Conservation (phyloP, 2,329 filamentous ascomycete genomes). For the Curvularia sp. region DNA sequence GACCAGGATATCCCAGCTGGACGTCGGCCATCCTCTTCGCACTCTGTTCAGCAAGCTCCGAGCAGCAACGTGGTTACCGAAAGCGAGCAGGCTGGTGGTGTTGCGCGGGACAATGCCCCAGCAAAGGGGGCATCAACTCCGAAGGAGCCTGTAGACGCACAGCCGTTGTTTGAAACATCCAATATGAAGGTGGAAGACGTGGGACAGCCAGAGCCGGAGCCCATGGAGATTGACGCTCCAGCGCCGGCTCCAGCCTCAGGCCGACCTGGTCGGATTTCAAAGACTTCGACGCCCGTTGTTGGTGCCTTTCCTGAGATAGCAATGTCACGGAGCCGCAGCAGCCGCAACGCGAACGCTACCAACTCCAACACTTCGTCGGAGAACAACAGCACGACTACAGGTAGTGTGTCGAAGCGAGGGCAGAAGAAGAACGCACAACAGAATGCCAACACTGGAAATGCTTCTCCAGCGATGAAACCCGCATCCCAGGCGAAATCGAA, state of each 20-base stretch:
- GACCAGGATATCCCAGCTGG: constrained; percentile 55
- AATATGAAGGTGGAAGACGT: constrained; percentile 59
- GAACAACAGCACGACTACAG: constrained; percentile 49
- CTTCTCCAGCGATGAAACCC: constrained; percentile 41
- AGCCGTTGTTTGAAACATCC: constrained; percentile 57
- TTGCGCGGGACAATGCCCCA: constrained; percentile 34
- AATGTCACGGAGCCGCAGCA: constrained; percentile 54
- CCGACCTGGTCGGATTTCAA: constrained; percentile 54
- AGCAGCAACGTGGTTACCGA: constrained; percentile 44
- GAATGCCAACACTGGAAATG: constrained; percentile 26
- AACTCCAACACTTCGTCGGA: constrained; percentile 49
- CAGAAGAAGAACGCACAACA: constrained; percentile 45
- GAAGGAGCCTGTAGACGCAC: constrained; percentile 39
- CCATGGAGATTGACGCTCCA: constrained; percentile 46
- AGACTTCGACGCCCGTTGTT: constrained; percentile 58
- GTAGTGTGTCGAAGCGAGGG: constrained; percentile 45
- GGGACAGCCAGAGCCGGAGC: constrained; percentile 55
- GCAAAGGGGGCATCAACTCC: constrained; percentile 40
- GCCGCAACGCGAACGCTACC: constrained; percentile 50
- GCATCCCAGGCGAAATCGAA: constrained; percentile 37
- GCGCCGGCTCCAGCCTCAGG: constrained; percentile 40
- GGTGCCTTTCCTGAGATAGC: constrained; percentile 53
- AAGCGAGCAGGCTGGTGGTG: constrained; percentile 43
- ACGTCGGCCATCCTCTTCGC: constrained; percentile 48
- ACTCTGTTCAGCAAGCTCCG: constrained; percentile 41